phyloP scores from a whole-genome alignment of 1,284 basidiomycete genomes.

The Moesziomyces sp. region DNA sequence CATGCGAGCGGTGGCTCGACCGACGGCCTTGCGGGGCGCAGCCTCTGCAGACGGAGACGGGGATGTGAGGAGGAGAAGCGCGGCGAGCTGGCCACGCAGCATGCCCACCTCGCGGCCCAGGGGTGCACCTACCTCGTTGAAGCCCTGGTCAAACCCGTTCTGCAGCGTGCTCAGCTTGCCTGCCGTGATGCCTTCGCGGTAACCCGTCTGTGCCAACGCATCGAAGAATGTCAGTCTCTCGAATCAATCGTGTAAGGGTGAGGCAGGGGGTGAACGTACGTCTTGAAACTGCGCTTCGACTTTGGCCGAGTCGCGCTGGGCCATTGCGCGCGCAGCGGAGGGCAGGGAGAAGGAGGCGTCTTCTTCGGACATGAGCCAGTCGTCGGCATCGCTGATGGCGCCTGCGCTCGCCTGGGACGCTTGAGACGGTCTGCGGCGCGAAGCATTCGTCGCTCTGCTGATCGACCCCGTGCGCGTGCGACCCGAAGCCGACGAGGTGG shows the following conservation, averaged over 20 bases:
- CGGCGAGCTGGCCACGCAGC: slow-evolving; percentile 76
- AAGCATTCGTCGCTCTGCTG: slow-evolving; percentile 6
- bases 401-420: slow-evolving; percentile 12
- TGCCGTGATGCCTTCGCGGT: slow-evolving; percentile 84
- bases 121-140: slow-evolving; percentile 77
- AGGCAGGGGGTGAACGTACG: slow-evolving; percentile 30
- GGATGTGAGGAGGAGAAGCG: slow-evolving; percentile 70
- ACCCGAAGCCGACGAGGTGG: slow-evolving; percentile 14
- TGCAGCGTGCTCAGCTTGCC: slow-evolving; percentile 84
- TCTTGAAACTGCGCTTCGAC: slow-evolving; percentile 51
- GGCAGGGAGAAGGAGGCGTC: slow-evolving; percentile 16
- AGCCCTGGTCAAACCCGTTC: slow-evolving; percentile 82
- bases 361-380: slow-evolving; percentile 52
- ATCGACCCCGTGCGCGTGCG: slow-evolving; percentile 23
- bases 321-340: slow-evolving; percentile 34
- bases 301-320: slow-evolving; percentile 42
- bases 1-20: slow-evolving; percentile 1
- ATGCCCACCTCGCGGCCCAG: slow-evolving; percentile 78
- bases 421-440: slow-evolving; percentile 19
- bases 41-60: neutral
- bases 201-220: slow-evolving; percentile 76
- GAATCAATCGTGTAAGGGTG: no score
- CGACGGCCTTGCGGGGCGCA: slow-evolving; percentile 1
- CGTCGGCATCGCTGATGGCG: slow-evolving; percentile 31
- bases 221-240: neutral